phyloP scores from a whole-genome alignment of 139 green algal genomes.

The Tetraselmis striata region DNA sequence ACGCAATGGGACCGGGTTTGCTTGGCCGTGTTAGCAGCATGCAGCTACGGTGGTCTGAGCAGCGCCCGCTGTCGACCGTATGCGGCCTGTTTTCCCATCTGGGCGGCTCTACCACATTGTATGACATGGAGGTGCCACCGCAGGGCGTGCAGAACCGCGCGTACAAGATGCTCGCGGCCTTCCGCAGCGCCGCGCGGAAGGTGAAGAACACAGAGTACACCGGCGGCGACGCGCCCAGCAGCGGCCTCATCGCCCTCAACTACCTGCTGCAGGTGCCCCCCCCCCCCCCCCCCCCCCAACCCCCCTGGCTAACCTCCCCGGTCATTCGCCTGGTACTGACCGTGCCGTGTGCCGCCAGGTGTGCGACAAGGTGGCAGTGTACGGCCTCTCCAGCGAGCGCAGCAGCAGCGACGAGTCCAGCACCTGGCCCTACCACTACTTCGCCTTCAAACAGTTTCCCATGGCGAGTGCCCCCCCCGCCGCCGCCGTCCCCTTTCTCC shows the following conservation, averaged over 20 bases:
- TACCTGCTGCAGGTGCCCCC: conserved; percentile 10
- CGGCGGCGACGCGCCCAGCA: conserved; percentile 7
- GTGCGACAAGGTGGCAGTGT: conserved; percentile 8
- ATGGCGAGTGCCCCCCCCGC: neutral
- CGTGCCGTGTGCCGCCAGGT: too few relatives aligned
- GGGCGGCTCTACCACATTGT: too few relatives aligned
- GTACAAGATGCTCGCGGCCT: neutral
- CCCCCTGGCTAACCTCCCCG: too few relatives aligned
- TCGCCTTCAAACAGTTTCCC: conserved; percentile 7
- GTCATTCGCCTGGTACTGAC: too few relatives aligned
- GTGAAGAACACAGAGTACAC: neutral
- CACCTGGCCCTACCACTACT: conserved; percentile 14
- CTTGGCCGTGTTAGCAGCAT: too few relatives aligned
- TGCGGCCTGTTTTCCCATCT: too few relatives aligned
- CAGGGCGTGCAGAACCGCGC: neutral
- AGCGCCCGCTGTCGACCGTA: too few relatives aligned
- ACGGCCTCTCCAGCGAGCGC: conserved; percentile 2
- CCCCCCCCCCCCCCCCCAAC: too few relatives aligned
- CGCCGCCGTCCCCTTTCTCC: too few relatives aligned
- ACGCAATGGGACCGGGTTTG: too few relatives aligned
- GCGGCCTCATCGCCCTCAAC: conserved; percentile 9
- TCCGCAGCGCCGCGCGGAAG: neutral
- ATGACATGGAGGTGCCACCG: too few relatives aligned
- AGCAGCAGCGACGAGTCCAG: neutral
- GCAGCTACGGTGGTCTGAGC: too few relatives aligned